These are phyloP conservation scores for Combretum micranthum DNA, from an alignment of 345 rosid genomes.

Conservation along the genomic window DNA sequence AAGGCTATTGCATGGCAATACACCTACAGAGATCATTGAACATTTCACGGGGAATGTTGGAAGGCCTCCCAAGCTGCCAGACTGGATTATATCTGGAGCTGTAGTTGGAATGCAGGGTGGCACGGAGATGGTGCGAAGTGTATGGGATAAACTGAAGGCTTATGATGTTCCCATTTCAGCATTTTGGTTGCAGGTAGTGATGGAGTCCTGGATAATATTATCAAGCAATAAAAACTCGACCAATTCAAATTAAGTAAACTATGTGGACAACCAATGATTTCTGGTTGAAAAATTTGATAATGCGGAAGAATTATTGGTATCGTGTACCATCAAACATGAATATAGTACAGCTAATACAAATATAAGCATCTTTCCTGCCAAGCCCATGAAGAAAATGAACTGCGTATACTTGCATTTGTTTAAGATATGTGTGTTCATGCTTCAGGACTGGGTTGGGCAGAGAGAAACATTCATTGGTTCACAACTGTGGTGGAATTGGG, in stretches of 20 bases:
- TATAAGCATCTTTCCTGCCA: too few species aligned
- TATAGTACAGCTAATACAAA: too few species aligned
- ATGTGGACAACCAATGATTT: too few species aligned
- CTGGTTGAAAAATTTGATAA: too few species aligned
- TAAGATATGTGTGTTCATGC: background rate
- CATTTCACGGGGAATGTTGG: constrained; percentile 49
- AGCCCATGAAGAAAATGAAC: background rate
- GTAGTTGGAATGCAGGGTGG: constrained; percentile 85
- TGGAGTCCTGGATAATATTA: background rate
- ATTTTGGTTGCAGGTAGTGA: constrained; percentile 68
- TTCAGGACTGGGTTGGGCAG: constrained; percentile 72
- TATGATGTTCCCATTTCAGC: constrained; percentile 55
- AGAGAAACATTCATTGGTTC: constrained; percentile 60
- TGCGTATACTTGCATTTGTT: background rate
- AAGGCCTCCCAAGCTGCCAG: constrained; percentile 71
- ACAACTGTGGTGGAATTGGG: constrained; percentile 83
- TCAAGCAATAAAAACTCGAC: background rate
- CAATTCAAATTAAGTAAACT: background rate
- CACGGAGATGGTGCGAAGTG: constrained; percentile 40
- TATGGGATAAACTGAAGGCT: constrained; percentile 40
- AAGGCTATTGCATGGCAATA: constrained; percentile 50
- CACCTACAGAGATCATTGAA: constrained; percentile 57
- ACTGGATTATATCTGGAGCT: constrained; percentile 73
- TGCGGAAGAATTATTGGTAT: too few species aligned
- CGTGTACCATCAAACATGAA: too few species aligned